These are phyloP conservation scores for Cerioporus squamosus DNA, from an alignment of 1,284 basidiomycete species.

Conservation along the genomic window DNA sequence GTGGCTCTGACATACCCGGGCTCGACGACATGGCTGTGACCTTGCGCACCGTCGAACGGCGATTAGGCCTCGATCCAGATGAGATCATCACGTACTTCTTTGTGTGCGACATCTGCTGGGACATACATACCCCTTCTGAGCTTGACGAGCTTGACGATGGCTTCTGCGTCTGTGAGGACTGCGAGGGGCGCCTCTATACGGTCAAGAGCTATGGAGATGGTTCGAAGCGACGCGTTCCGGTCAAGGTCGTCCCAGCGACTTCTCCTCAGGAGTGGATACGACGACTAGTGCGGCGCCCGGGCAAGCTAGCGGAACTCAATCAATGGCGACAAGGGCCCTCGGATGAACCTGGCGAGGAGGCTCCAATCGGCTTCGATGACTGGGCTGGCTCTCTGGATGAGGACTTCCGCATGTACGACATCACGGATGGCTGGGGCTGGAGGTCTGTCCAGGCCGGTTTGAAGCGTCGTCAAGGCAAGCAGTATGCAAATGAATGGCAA, in stretches of 20 bases:
- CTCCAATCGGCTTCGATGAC: background rate
- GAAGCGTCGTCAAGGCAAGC: background rate
- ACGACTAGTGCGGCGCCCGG: conserved; percentile 14
- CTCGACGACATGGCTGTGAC: conserved; percentile 15
- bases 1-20: background rate
- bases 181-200: background rate
- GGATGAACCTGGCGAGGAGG: background rate
- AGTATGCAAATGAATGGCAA: conserved; percentile 10
- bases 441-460: conserved; percentile 24
- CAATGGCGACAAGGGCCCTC: conserved; percentile 8
- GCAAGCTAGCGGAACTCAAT: conserved; percentile 18
- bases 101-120: too few species aligned
- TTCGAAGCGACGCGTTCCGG: conserved; percentile 5
- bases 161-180: too few species aligned
- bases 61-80: conserved; percentile 17
- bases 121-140: too few species aligned
- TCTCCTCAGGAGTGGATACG: background rate
- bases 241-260: conserved; percentile 11
- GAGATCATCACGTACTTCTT: conserved; percentile 14
- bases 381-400: background rate
- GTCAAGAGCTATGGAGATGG: background rate
- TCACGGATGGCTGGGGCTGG: conserved; percentile 30
- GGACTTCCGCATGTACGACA: conserved; percentile 13
- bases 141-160: too few species aligned
- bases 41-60: conserved; percentile 11